Percentiles rank a stretch among this genome's conserved stretches.
Evolutionary conservation across 768 basidiomycete genomes (phyloP).

Genomic region (Dictyophora rubrovolvata): DNA sequence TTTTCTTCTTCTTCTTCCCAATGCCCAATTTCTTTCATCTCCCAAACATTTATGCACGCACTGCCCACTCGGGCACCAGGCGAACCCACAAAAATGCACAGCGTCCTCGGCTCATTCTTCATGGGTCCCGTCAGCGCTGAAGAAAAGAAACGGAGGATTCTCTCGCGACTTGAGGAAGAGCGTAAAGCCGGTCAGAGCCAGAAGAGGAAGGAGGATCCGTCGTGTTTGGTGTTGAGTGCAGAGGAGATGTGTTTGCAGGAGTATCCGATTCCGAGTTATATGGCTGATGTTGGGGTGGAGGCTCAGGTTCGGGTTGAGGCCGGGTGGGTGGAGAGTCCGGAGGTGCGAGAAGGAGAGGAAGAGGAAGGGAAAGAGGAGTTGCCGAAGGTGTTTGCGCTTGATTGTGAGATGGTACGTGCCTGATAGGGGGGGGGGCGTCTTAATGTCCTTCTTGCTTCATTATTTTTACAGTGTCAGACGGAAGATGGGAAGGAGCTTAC

Average conservation of each 20-base stretch:
- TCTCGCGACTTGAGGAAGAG: conserved; percentile 27
- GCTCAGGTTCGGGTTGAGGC: background rate
- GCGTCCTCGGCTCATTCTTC: conserved; percentile 75
- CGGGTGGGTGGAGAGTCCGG: background rate
- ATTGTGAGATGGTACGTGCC: background rate
- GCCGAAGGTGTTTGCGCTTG: background rate
- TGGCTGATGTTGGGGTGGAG: background rate
- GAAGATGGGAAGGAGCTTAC: conserved; percentile 86
- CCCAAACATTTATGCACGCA: conserved; percentile 80
- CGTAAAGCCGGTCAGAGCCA: conserved; percentile 34
- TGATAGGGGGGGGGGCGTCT: too few species aligned
- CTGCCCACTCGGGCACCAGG: conserved; percentile 91
- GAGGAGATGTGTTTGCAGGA: conserved; percentile 93
- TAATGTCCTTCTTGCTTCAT: background rate
- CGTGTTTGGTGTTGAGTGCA: conserved; percentile 61
- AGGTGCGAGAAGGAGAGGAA: background rate
- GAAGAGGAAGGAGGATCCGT: conserved; percentile 50
- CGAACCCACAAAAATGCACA: conserved; percentile 76
- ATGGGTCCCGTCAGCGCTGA: conserved; percentile 67
- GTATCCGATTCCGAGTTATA: conserved; percentile 29
- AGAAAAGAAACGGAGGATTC: conserved; percentile 61
- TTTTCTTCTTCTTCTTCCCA: background rate
- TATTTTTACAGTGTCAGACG: conserved; percentile 59
- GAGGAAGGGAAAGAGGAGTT: background rate
- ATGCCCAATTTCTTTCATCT: conserved; percentile 19